These are phyloP conservation scores for Voacanga thouarsii DNA, from an alignment of 257 asterid genomes.

Conservation along the genomic window DNA sequence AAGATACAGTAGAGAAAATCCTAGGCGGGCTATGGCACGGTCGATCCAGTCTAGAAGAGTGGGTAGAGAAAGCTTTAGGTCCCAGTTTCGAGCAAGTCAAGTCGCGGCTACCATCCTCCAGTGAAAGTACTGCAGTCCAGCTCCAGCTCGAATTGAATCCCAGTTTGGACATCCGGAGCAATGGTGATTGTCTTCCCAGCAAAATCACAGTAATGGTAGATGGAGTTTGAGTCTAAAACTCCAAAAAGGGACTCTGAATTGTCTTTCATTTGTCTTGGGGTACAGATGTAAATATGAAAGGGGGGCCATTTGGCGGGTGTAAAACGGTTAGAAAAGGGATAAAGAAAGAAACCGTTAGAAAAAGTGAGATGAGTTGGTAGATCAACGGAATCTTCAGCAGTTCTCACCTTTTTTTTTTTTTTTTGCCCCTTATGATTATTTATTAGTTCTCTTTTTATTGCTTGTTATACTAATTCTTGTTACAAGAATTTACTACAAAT, in stretches of 20 bases:
- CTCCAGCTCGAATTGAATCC: conserved; percentile 52
- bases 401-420: conserved; percentile 24
- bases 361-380: conserved; percentile 49
- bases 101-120: conserved; percentile 28
- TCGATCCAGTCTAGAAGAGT: conserved; percentile 48
- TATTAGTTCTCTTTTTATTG: conserved; percentile 25
- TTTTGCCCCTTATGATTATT: conserved; percentile 20
- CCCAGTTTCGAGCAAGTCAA: conserved; percentile 59
- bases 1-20: conserved; percentile 62
- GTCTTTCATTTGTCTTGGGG: conserved; percentile 31
- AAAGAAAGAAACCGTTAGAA: conserved; percentile 27
- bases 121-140: conserved; percentile 30
- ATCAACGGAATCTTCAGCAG: conserved; percentile 40
- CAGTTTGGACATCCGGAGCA: conserved; percentile 26
- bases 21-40: conserved; percentile 77
- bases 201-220: conserved; percentile 43
- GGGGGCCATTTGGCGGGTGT: conserved; percentile 14
- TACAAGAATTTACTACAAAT: conserved; percentile 24
- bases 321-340: conserved; percentile 22
- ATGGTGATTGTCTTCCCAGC: conserved; percentile 66
- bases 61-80: conserved; percentile 57
- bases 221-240: conserved; percentile 11
- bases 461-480: conserved; percentile 32
- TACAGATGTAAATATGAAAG: conserved; percentile 51
- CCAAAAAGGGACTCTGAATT: conserved; percentile 1